phyloP scores from a whole-genome alignment of 495 filamentous ascomycete genomes.

The Penicillium taxi region DNA sequence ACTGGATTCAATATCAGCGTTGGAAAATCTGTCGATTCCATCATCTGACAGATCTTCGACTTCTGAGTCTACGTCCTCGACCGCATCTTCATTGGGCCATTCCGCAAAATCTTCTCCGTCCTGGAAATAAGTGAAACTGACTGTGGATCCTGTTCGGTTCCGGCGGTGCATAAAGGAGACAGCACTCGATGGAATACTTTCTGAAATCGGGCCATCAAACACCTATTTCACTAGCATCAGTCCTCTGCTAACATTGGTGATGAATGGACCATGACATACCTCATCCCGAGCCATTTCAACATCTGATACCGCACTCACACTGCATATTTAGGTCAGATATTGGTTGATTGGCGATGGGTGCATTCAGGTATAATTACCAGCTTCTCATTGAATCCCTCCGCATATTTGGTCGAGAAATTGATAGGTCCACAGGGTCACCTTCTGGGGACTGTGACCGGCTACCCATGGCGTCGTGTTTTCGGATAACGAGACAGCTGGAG shows the following conservation, averaged over 20 bases:
- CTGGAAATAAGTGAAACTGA: conserved; percentile 87
- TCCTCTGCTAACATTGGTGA: neutral
- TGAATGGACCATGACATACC: conserved; percentile 38
- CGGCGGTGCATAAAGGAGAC: conserved; percentile 80
- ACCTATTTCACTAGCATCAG: conserved; percentile 44
- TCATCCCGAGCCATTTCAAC: conserved; percentile 99
- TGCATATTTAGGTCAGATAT: conserved; percentile 21
- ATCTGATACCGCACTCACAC: conserved; percentile 76
- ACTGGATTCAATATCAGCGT: conserved; percentile 26
- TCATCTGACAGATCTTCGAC: conserved; percentile 41
- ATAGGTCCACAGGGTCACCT: conserved; percentile 14
- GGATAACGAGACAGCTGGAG: no score
- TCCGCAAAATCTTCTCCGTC: conserved; percentile 47
- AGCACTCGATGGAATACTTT: conserved; percentile 85
- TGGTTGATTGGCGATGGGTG: neutral
- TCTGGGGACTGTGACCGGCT: conserved; percentile 19
- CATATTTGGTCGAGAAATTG: conserved; percentile 20
- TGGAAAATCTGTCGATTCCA: conserved; percentile 25
- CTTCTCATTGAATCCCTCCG: conserved; percentile 69
- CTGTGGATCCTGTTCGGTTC: conserved; percentile 64
- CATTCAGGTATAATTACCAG: conserved; percentile 43
- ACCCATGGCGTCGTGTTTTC: conserved; percentile 25
- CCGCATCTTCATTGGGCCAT: conserved; percentile 44
- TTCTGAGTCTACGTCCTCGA: conserved; percentile 42
- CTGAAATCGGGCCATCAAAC: conserved; percentile 87